phyloP scores from a whole-genome alignment of 2,329 filamentous ascomycete genomes.

The Trichoderma citrinoviride region DNA sequence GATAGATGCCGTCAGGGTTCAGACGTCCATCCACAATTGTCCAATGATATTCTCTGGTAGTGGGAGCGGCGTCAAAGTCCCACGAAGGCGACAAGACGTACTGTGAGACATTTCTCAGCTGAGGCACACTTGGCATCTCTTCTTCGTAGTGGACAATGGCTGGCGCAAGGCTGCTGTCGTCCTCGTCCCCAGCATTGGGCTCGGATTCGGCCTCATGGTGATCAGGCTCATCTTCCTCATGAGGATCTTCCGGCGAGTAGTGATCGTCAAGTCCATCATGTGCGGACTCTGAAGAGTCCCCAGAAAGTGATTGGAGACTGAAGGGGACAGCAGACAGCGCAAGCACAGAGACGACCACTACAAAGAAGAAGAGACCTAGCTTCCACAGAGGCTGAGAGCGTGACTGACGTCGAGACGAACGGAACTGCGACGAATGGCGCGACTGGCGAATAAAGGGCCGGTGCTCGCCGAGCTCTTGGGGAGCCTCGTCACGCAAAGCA shows the following conservation, averaged over 20 bases:
- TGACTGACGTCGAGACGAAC: not conserved
- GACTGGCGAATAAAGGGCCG: constrained; percentile 12
- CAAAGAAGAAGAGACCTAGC: constrained; percentile 25
- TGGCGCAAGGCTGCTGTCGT: not conserved
- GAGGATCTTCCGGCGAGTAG: not conserved
- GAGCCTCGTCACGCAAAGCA: not conserved
- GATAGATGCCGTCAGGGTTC: constrained; percentile 59
- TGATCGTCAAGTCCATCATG: not conserved
- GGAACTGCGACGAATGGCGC: not conserved
- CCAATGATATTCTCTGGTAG: constrained; percentile 59
- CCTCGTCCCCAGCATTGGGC: not conserved
- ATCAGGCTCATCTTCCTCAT: not conserved
- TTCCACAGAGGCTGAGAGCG: constrained; percentile 19
- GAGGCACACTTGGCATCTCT: constrained; percentile 25
- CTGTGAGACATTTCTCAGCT: constrained; percentile 40
- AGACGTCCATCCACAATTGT: constrained; percentile 55
- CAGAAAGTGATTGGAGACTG: constrained; percentile 21
- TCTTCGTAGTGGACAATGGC: constrained; percentile 29
- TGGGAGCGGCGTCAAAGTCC: constrained; percentile 50
- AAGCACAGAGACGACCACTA: constrained; percentile 29
- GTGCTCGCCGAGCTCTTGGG: constrained; percentile 4
- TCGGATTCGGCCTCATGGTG: constrained; percentile 13
- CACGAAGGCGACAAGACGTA: constrained; percentile 58
- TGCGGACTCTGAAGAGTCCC: not conserved
- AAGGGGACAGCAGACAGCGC: constrained; percentile 27